A percentile compares a stretch with the other conserved stretches of the same genome.
Conservation (phyloP, 164 flowering plant genomes). For the Hamamelis virginiana region DNA sequence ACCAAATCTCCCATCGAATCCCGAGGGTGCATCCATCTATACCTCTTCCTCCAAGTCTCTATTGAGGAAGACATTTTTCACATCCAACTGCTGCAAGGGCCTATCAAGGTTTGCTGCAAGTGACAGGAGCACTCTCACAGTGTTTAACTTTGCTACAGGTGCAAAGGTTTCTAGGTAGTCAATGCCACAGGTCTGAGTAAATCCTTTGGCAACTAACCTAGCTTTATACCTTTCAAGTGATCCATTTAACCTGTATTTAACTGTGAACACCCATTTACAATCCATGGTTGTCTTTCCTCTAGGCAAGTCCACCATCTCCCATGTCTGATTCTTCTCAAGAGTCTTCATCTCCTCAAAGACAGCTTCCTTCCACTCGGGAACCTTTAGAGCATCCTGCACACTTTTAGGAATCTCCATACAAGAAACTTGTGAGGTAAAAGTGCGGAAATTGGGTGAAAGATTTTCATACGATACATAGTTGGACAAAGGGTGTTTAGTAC, state of each 20-base stretch:
- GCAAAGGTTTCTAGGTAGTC: slow-evolving; percentile 9
- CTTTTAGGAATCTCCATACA: not conserved
- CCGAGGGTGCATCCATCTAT: no score
- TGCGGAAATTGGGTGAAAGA: no score
- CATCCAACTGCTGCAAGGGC: not conserved
- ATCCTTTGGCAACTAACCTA: not conserved
- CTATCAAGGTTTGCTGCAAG: not conserved
- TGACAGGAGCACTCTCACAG: not conserved
- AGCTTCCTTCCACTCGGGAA: not conserved
- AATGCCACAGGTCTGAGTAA: not conserved
- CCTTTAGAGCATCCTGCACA: not conserved
- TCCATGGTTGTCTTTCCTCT: not conserved
- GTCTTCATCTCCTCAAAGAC: not conserved
- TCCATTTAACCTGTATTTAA: not conserved
- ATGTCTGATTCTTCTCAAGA: not conserved
- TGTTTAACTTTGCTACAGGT: not conserved
- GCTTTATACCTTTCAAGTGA: slow-evolving; percentile 5
- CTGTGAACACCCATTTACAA: not conserved
- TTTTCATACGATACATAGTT: no score
- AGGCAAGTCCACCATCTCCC: not conserved
- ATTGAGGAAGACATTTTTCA: no score
- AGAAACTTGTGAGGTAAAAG: not conserved
- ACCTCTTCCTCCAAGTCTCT: no score
- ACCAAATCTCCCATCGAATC: no score
- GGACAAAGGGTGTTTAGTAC: no score